Evolutionary conservation across 1,139 yeast species (phyloP).

Genomic region (Magnusiomyces clavatus): DNA sequence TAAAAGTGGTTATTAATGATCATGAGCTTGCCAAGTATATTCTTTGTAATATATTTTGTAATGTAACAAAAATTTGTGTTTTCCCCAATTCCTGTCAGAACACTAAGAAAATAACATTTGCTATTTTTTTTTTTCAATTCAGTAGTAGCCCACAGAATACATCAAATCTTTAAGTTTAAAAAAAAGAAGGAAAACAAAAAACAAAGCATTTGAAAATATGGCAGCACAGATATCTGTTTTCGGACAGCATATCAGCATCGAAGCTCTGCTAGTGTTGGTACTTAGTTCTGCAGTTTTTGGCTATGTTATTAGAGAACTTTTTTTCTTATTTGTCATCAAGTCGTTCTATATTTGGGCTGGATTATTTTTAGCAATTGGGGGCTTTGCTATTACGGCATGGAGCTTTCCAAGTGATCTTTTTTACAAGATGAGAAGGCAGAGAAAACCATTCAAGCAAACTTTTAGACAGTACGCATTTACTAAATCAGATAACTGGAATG

Average conservation of each 20-base stretch:
- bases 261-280: slow-evolving; percentile 17
- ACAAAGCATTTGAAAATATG: background rate
- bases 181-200: too few species aligned
- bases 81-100: too few species aligned
- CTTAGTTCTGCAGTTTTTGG: slow-evolving; percentile 17
- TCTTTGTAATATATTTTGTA: too few species aligned
- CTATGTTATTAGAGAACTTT: slow-evolving; percentile 18
- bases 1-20: too few species aligned
- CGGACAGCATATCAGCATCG: slow-evolving; percentile 18
- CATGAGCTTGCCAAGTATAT: too few species aligned
- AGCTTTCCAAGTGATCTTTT: slow-evolving; percentile 16
- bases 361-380: slow-evolving; percentile 17
- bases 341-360: slow-evolving; percentile 20
- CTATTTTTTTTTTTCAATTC: too few species aligned
- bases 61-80: too few species aligned
- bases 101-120: too few species aligned
- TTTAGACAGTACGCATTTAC: slow-evolving; percentile 19
- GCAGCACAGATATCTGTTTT: slow-evolving; percentile 13
- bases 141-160: background rate
- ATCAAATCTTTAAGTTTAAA: background rate
- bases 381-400: slow-evolving; percentile 14
- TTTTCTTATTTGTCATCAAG: slow-evolving; percentile 18
- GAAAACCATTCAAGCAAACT: slow-evolving; percentile 6
- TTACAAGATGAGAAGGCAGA: slow-evolving; percentile 1
- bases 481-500: slow-evolving; percentile 17